Conservation (phyloP, 2,329 filamentous ascomycete species). For the Colletotrichum zoysiae region DNA sequence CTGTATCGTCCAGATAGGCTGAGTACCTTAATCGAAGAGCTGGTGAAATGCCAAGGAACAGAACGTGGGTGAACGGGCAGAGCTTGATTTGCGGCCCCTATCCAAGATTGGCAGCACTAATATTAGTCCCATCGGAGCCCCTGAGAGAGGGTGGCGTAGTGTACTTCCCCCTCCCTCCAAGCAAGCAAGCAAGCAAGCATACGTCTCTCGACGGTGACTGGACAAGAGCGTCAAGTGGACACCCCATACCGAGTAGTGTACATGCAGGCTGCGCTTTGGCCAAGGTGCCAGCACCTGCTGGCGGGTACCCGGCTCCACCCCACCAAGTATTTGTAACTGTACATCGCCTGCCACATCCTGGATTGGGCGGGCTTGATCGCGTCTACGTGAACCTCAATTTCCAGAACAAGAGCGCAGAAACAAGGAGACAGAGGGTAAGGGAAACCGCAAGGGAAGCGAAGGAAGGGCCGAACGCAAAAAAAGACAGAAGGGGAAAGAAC, state of each 20-base stretch:
- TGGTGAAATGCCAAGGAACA: constrained; percentile 39
- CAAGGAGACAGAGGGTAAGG: constrained; percentile 9
- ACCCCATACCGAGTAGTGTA: constrained; percentile 16
- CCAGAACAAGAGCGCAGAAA: constrained; percentile 31
- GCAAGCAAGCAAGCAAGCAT: background rate
- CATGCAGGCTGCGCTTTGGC: constrained; percentile 28
- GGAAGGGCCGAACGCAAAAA: background rate
- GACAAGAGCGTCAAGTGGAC: constrained; percentile 6
- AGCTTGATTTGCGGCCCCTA: constrained; percentile 42
- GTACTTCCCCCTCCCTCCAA: background rate
- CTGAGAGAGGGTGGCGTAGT: constrained; percentile 39
- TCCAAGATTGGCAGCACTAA: constrained; percentile 41
- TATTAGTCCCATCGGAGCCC: constrained; percentile 41
- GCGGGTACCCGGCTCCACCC: constrained; percentile 14
- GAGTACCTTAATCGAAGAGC: constrained; percentile 8
- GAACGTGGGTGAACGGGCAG: constrained; percentile 37
- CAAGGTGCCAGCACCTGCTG: constrained; percentile 17
- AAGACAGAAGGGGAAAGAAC: background rate
- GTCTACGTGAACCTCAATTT: constrained; percentile 41
- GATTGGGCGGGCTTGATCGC: constrained; percentile 37
- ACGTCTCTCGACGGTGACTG: constrained; percentile 3
- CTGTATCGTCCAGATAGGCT: background rate
- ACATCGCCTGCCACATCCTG: constrained; percentile 33
- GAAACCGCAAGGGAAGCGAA: constrained; percentile 4
- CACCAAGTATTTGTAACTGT: constrained; percentile 29